phyloP scores from a whole-genome alignment of 176 grass and related monocot genomes.

The Ensete glaucum region DNA sequence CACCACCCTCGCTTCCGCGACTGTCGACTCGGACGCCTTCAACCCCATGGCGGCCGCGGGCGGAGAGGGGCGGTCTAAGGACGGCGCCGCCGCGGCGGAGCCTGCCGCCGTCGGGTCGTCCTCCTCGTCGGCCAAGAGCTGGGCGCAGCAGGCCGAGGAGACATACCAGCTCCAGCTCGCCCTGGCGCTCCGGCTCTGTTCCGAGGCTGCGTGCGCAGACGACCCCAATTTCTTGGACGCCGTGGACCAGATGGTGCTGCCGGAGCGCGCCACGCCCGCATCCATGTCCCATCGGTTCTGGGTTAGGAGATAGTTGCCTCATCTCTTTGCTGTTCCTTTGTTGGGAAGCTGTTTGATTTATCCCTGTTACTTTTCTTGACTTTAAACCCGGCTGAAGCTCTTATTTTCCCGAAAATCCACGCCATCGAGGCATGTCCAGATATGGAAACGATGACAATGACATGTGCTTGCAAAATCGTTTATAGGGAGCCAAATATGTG shows the following conservation, averaged over 20 bases:
- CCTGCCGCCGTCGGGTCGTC: constrained; percentile 1
- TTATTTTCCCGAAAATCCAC: too few relatives aligned
- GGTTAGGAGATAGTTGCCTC: constrained; percentile 25
- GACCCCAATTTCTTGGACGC: constrained; percentile 73
- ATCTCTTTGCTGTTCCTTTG: not conserved
- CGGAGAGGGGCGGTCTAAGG: constrained; percentile 9
- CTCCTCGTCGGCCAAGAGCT: constrained; percentile 67
- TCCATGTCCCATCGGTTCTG: constrained; percentile 84
- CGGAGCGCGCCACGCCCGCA: constrained; percentile 30
- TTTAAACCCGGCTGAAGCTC: too few relatives aligned
- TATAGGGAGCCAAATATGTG: too few relatives aligned
- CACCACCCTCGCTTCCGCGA: constrained; percentile 28
- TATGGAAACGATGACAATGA: too few relatives aligned
- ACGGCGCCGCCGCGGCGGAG: not conserved
- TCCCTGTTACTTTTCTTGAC: not conserved
- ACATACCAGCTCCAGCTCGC: constrained; percentile 95
- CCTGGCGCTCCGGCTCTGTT: constrained; percentile 81
- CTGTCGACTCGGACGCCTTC: constrained; percentile 13
- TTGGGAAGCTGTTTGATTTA: not conserved
- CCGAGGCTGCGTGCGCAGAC: constrained; percentile 54
- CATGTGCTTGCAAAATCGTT: too few relatives aligned
- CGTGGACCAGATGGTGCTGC: constrained; percentile 1
- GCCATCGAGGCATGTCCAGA: too few relatives aligned
- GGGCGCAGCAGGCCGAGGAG: constrained; percentile 98
- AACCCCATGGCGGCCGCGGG: constrained; percentile 7